Evolutionary conservation across 768 basidiomycete species (phyloP), one percentile per base, ranked within the genome.

Genomic region (Trametes gibbosa): DNA sequence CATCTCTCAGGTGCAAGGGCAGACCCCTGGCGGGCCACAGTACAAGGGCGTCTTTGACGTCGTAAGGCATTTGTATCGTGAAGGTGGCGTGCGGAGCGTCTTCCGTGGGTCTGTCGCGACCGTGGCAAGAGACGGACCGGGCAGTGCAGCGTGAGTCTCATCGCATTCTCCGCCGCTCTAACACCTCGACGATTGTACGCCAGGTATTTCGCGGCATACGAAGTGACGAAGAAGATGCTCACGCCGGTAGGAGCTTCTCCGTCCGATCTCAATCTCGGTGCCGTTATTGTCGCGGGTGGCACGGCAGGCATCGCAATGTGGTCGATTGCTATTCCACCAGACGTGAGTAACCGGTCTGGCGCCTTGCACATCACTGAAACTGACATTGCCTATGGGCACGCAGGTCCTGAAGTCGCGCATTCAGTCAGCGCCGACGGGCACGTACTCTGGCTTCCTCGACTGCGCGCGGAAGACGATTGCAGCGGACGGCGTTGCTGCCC

Each of bases 301-400:
- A 86, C 84, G 40, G 97, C 97, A 1, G 97, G 97, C 65, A 84
- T 98, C 5, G 95, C 95, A 37, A 98, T 99, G 97, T 99, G 97
- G 97, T 79, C 90, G 17, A 80, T 98, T 65, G 96, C 92, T 24
- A 97, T 99, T 65, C 97, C 97, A 48, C 95, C 96, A 46, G 96
- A 99, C 72, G 95, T 94, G 68, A 63, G 90, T 78, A n/a, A 19
- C 3, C 41, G 29, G 29, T 13, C 19, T 23, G 19, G n/a, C 6
- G 3, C 34, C n/a, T 29, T 21, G 37, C 16, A 14, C 12, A 6
- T 19, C 37, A 14, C 19, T 24, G 48, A 17, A 45, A n/a, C 43
- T 32, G 13, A 25, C 24, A 29, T 41, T 39, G 17, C 1, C 42
- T 12, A 13, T 37, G 42, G 24, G 9, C 45, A 24, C 43, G 19